These are phyloP conservation scores for Coniochaeta sp. DNA, from an alignment of 2,329 filamentous ascomycete genomes.

Conservation along the genomic window DNA sequence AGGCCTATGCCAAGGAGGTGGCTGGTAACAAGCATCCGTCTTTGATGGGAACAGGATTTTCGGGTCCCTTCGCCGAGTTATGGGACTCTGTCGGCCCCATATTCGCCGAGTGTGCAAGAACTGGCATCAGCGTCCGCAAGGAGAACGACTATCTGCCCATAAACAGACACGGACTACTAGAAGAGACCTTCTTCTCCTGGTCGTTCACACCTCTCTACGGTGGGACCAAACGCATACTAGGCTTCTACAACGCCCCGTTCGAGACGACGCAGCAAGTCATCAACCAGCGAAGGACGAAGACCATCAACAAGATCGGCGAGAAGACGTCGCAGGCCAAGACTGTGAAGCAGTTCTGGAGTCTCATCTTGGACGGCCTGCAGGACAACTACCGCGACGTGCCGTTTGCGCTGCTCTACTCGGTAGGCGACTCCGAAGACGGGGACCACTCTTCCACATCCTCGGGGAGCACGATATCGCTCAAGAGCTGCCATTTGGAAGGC, in stretches of 20 bases:
- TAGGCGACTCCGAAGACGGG: constrained; percentile 28
- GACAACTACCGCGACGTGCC: constrained; percentile 30
- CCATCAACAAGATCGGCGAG: constrained; percentile 25
- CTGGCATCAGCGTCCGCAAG: constrained; percentile 23
- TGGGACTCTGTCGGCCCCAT: constrained; percentile 24
- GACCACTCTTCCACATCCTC: constrained; percentile 26
- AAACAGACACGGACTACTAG: constrained; percentile 25
- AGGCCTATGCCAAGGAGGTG: constrained; percentile 47
- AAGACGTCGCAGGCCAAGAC: constrained; percentile 22
- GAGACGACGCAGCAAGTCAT: constrained; percentile 28
- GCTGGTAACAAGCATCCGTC: constrained; percentile 56
- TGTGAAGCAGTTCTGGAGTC: constrained; percentile 26
- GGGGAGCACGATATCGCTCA: constrained; percentile 26
- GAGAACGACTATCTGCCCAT: constrained; percentile 26
- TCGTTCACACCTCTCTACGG: constrained; percentile 30
- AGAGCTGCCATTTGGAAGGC: constrained; percentile 27
- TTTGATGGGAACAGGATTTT: constrained; percentile 52
- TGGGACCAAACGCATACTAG: constrained; percentile 24
- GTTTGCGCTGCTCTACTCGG: constrained; percentile 32
- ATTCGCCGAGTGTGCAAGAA: constrained; percentile 28
- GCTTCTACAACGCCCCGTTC: constrained; percentile 32
- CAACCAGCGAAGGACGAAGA: constrained; percentile 24
- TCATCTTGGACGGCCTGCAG: constrained; percentile 23
- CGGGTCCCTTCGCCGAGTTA: constrained; percentile 48
- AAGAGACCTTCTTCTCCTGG: constrained; percentile 32